Base-by-base conservation (phyloP, 2,329 filamentous ascomycete genomes). In the Ophiostoma piceae region DNA sequence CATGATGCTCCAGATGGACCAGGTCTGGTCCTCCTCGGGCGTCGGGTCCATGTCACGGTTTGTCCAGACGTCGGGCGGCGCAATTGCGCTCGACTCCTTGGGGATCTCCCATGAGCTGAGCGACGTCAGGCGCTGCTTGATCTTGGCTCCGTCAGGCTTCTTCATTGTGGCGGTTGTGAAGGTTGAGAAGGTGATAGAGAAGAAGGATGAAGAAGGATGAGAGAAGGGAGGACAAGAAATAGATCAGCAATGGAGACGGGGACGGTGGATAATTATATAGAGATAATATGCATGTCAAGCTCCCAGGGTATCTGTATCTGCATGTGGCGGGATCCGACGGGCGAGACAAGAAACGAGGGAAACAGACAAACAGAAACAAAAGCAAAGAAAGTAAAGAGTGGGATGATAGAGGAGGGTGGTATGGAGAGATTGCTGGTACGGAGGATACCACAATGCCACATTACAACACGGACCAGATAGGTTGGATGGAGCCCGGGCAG, bases 1-100 rank as follows among this genome's bases (percentile, higher is more conserved):
- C 72, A 76, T 74, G 72, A 75, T 74, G 69, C 69, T 74, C 70
- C 69, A 74, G 68, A 75, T 73, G 14, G 60, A 71, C 74, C 74
- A 82, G 26, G 78, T 81, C 71, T 79, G 79, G 35, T 80, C 76
- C 64, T 77, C 73, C 3, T 73, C 67, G 0, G 78, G 79, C 4
- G 78, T 79, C 26, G 79, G 79, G 69, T 81, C 79, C 73, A 77
- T 76, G 68, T 77, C 76, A 9, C 66, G 69, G 67, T 77, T 77
- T n/a, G 75, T 74, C 73, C 77, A 78, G 12, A 78, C 75, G 26
- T 77, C 71, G 37, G 75, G 68, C 14, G 77, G 77, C 16, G 77
- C 77, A 65, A 78, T 75, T 7, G 75, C 76, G 73, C 76, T 76
- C 3, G 71, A 66, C 71, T 76, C 76, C 70, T 77, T 77, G 16